Evolutionary conservation across 2,329 filamentous ascomycete genomes (phyloP), one percentile per base, ranked within the genome.

Genomic region (Colletotrichum navitas): DNA sequence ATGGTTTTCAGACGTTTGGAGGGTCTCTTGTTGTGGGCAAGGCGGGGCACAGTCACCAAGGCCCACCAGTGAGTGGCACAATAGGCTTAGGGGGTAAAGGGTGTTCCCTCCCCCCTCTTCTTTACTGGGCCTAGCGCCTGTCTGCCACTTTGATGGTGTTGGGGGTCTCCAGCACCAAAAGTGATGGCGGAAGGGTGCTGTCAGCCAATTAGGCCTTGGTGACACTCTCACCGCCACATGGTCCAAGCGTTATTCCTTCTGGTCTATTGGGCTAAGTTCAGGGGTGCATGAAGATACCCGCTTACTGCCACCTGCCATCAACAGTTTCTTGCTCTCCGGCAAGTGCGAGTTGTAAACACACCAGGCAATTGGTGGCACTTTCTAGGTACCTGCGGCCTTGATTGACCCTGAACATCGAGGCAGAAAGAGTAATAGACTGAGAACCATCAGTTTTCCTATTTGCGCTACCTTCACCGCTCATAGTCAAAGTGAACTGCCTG

Each of bases 1-100:
- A 79, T 82, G 79, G 76, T 76, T 78, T 80, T 79, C 75, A 74
- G 74, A 76, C 67, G 73, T 76, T 75, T 75, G 77, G 77, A 78
- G 70, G 60, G 60, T 56, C 60, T 58, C 56, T 72, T 77, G 75
- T 75, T 78, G 76, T 78, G 76, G 77, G 71, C 72, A 75, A 76
- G 74, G 76, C 75, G 76, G 76, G 76, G 76, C 76, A 73, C 66
- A 72, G 74, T 75, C 73, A 76, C 73, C 68, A 67, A 73, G 65
- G 59, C 65, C 65, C 21, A 62, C 69, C 68, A 67, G 66, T 66
- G 69, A 67, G 66, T 66, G 69, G 71, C 63, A 66, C 70, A 51
- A 71, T 68, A 65, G 74, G 61, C 45, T 72, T 68, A 41, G 51
- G 49, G 49, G 56, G n/a, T 47, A 63, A 58, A 70, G 54, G 69